Conservation (phyloP, 192 early-diverging fungal genomes). For the Powellomyces hirtus region DNA sequence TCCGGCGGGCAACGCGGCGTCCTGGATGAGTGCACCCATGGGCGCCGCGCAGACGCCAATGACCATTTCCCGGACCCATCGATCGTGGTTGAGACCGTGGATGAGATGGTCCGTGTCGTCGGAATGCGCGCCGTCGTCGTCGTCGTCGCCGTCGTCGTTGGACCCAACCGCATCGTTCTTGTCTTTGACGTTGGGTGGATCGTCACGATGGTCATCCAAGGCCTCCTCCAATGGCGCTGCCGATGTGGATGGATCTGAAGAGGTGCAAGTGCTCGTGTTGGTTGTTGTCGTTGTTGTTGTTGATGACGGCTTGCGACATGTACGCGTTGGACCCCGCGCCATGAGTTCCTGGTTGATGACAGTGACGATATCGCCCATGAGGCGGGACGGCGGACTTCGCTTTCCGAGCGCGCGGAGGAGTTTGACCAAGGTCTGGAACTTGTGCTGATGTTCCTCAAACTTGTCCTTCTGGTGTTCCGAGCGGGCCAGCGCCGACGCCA, state of each 20-base stretch:
- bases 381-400: background rate
- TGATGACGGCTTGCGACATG: background rate
- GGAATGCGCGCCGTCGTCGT: background rate
- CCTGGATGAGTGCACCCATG: background rate
- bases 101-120: background rate
- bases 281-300: background rate
- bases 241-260: too few species aligned
- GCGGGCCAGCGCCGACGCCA: slow-evolving; percentile 7
- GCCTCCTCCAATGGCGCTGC: too few species aligned
- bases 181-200: too few species aligned
- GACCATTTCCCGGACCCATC: slow-evolving; percentile 1
- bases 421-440: background rate
- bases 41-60: background rate
- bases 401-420: background rate
- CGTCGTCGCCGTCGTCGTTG: background rate
- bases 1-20: background rate
- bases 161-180: too few species aligned
- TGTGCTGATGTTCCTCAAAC: background rate
- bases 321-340: background rate
- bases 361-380: slow-evolving; percentile 6
- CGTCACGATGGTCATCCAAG: too few species aligned
- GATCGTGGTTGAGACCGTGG: background rate
- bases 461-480: background rate
- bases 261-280: background rate
- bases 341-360: slow-evolving; percentile 9